Conservation (phyloP, 805 yeast species). For the Wickerhamomyces bovis region DNA sequence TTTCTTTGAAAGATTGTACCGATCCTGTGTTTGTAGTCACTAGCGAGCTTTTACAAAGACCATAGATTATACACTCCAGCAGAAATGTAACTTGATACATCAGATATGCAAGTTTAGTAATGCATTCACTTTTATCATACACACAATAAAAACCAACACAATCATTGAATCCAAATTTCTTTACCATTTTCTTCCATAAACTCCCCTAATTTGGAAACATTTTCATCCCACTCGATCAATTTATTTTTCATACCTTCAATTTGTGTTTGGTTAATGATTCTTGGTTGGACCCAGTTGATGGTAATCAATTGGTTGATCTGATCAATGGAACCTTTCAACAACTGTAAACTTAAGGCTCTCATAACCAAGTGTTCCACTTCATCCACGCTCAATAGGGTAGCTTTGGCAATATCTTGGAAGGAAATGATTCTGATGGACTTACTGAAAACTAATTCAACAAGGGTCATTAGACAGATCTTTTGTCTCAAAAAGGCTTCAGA, state of each 20-base stretch:
- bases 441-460: slow-evolving; percentile 82
- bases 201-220: slow-evolving; percentile 58
- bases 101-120: too few species aligned
- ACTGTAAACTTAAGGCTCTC: slow-evolving; percentile 80
- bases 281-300: slow-evolving; percentile 93
- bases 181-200: slow-evolving; percentile 58
- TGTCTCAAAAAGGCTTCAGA: slow-evolving; percentile 70
- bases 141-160: neutral
- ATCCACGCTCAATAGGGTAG: slow-evolving; percentile 53
- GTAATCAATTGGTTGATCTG: slow-evolving; percentile 75
- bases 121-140: neutral
- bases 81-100: too few species aligned
- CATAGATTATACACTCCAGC: too few species aligned
- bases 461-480: slow-evolving; percentile 87
- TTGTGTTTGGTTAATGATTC: slow-evolving; percentile 81
- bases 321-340: slow-evolving; percentile 86
- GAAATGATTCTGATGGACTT: slow-evolving; percentile 67
- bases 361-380: slow-evolving; percentile 87
- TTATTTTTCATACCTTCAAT: slow-evolving; percentile 69
- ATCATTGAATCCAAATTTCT: slow-evolving; percentile 51
- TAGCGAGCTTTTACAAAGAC: too few species aligned
- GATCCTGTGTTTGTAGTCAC: too few species aligned
- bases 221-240: slow-evolving; percentile 70
- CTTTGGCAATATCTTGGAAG: slow-evolving; percentile 67
- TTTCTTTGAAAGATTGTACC: too few species aligned